phyloP scores from a whole-genome alignment of 495 filamentous ascomycete species.

The Articulospora tetracladia region DNA sequence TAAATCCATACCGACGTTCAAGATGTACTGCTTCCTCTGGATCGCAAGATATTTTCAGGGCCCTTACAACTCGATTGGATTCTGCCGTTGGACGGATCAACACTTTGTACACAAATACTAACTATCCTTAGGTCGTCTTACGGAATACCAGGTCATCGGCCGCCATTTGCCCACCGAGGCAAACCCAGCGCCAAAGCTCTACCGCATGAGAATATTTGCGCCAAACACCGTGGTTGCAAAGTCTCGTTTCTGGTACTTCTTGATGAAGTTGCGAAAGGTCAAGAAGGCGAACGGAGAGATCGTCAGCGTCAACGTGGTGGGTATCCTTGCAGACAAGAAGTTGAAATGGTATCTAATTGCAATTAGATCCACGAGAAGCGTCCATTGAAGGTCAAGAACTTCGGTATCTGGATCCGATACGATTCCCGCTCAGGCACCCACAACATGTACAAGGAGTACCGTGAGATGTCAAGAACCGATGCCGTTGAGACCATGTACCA shows the following conservation, averaged over 20 bases:
- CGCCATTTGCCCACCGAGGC: conserved; percentile 96
- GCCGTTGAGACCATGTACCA: conserved; percentile 97
- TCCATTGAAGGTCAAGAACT: conserved; percentile 99
- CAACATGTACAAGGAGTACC: conserved; percentile 99
- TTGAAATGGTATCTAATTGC: conserved; percentile 1
- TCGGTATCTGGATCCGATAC: conserved; percentile 99
- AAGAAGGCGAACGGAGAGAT: conserved; percentile 99
- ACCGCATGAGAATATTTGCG: conserved; percentile 99
- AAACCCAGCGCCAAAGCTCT: conserved; percentile 93
- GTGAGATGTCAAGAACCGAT: conserved; percentile 91
- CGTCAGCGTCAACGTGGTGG: conserved; percentile 91
- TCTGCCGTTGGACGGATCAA: too few species aligned
- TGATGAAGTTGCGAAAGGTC: conserved; percentile 96
- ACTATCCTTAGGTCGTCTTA: conserved; percentile 75
- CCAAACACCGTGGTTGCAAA: conserved; percentile 97
- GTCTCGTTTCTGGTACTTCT: conserved; percentile 99
- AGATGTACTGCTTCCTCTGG: background rate
- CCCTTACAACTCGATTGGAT: too few species aligned
- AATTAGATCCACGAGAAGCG: conserved; percentile 94
- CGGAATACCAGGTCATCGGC: conserved; percentile 99
- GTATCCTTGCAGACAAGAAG: conserved; percentile 24
- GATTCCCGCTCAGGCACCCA: conserved; percentile 99
- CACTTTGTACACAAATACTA: background rate
- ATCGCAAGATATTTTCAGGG: background rate
- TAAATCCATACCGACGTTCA: too few species aligned